Percentiles rank a stretch among this genome's conserved stretches.
Conservation (phyloP, 305 asterid genomes). For the Fraxinus greggii region DNA sequence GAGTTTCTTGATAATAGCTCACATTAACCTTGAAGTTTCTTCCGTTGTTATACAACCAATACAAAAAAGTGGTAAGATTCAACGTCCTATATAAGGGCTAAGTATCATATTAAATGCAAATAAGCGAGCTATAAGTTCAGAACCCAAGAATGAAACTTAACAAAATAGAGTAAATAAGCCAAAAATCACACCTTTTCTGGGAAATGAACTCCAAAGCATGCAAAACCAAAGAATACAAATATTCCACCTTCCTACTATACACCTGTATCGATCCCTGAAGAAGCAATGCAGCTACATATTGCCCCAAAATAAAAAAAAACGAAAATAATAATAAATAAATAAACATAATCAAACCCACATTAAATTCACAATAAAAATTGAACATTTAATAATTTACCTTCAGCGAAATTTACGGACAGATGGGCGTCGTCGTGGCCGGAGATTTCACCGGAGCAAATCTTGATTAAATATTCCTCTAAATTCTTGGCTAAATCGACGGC, state of each 20-base stretch:
- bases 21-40: not conserved
- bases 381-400: conserved; percentile 42
- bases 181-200: conserved; percentile 63
- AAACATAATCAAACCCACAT: not conserved
- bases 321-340: not conserved
- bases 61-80: not conserved
- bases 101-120: not conserved
- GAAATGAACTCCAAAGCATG: conserved; percentile 90
- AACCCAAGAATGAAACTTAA: conserved; percentile 4
- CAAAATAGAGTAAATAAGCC: not conserved
- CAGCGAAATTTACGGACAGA: conserved; percentile 74
- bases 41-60: not conserved
- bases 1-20: not conserved
- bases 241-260: conserved; percentile 93
- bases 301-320: conserved; percentile 13
- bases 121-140: not conserved
- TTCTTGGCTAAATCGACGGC: conserved; percentile 79
- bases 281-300: conserved; percentile 84
- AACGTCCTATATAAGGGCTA: not conserved
- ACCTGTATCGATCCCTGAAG: conserved; percentile 99
- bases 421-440: conserved; percentile 51
- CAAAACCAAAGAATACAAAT: conserved; percentile 78
- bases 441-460: conserved; percentile 85
- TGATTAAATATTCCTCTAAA: conserved; percentile 75
- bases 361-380: not conserved